Base-by-base conservation (phyloP, 805 yeast genomes). In the Cyberlindnera sargentensis region DNA sequence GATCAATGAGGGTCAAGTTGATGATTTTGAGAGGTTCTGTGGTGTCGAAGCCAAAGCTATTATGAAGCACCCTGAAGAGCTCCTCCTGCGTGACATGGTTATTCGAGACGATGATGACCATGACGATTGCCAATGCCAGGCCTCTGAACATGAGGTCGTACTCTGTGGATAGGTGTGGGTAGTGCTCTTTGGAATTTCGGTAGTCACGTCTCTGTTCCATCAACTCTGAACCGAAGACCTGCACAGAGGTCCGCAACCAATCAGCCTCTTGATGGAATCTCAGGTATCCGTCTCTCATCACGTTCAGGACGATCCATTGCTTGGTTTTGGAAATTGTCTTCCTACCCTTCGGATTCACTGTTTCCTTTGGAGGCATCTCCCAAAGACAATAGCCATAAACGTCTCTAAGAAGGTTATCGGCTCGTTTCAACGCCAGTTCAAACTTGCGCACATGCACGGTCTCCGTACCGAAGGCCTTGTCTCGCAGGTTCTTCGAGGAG, bases 61-160 rank as follows among this genome's bases (percentile, higher is more conserved):
- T 58, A 44, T 59, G 51, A 51, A 75, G 60, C 1, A 69, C 66
- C 44, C 64, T 48, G 32, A 73, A 34, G 40, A 75, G 61, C 46
- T 65, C 70, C 8, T 57, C 68, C 41, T 74, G 76, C 36, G 66
- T 70, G 38, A 62, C 49, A 40, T 55, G 60, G 35, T 62, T 61
- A 5, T 49, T 46, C 7, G 51, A 47, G 1, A 62, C 49, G 4
- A 57, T 49, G 4, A 62, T 45, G 5, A 57, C 33, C 23, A 54
- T 48, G 1, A 59, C 25, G 8, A 59, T 41, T 1, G 57, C 44
- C 11, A 58, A 29, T 1, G 51, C 45, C 0, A 61, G 31, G 0
- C 62, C 64, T 28, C 49, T 51, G 2, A 48, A 28, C 15, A 49
- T 37, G 4, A 59, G 36, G 3, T 52, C 47, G 4, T 39, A 29